These are phyloP conservation scores for Myrica gale DNA, from an alignment of 306 rosid species.

Conservation along the genomic window DNA sequence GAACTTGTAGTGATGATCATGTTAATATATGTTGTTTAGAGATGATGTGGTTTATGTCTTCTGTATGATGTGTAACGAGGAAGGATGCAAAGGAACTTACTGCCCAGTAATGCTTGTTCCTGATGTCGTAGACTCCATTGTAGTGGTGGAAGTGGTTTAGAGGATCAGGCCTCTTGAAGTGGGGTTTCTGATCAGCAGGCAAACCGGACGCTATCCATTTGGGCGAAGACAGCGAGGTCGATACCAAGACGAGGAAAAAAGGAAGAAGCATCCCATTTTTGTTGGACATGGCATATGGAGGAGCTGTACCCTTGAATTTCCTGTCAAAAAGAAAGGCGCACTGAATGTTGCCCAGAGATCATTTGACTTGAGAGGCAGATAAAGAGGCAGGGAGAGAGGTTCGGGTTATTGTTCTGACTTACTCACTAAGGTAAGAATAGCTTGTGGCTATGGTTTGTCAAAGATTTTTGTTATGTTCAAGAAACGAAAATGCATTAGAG, in stretches of 20 bases:
- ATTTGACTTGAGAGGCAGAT: conserved; percentile 25
- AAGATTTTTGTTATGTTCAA: conserved; percentile 30
- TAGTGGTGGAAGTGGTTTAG: conserved; percentile 51
- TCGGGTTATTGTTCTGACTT: conserved; percentile 46
- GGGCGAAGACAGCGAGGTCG: conserved; percentile 32
- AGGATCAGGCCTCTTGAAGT: conserved; percentile 61
- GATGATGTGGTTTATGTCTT: neutral
- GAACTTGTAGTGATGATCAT: neutral
- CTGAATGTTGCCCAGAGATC: conserved; percentile 33
- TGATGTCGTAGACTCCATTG: conserved; percentile 52
- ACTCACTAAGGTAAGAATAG: conserved; percentile 58
- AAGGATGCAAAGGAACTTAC: conserved; percentile 37
- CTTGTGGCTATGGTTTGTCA: conserved; percentile 59
- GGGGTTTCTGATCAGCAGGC: conserved; percentile 31
- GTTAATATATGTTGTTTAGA: too few species aligned
- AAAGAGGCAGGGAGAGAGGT: neutral
- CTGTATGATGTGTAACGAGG: neutral
- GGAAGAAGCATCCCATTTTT: conserved; percentile 30
- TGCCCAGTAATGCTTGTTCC: conserved; percentile 62
- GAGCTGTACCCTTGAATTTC: conserved; percentile 4
- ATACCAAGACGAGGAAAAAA: conserved; percentile 40
- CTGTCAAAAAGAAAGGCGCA: conserved; percentile 20
- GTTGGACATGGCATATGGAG: conserved; percentile 38
- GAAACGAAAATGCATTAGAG: conserved; percentile 42
- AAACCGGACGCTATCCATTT: conserved; percentile 40